These are phyloP conservation scores for Takashimella tepidaria DNA, from an alignment of 1,284 basidiomycete species.

Conservation along the genomic window DNA sequence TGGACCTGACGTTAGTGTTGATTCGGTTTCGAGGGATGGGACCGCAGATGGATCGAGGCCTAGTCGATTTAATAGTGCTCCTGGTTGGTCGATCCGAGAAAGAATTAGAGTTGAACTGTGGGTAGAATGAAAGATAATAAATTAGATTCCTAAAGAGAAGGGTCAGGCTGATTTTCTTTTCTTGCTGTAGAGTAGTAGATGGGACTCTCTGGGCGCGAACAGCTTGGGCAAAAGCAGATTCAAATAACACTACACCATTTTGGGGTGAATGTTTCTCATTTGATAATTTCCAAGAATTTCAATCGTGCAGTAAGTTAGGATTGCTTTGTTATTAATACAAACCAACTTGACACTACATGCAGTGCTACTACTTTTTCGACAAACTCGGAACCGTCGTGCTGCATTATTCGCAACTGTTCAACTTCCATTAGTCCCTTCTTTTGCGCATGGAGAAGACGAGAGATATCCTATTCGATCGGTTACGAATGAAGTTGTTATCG, in stretches of 20 bases:
- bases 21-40: background rate
- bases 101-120: slow-evolving; percentile 23
- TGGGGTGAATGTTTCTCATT: slow-evolving; percentile 30
- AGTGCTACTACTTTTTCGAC: slow-evolving; percentile 7
- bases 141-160: no score
- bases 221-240: slow-evolving; percentile 21
- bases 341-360: background rate
- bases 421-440: slow-evolving; percentile 21
- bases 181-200: background rate
- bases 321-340: no score
- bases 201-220: slow-evolving; percentile 18
- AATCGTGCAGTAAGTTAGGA: slow-evolving; percentile 22
- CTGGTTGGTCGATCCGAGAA: slow-evolving; percentile 24
- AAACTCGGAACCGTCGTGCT: slow-evolving; percentile 8
- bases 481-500: slow-evolving; percentile 17
- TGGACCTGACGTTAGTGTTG: slow-evolving; percentile 5
- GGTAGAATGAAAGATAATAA: no score
- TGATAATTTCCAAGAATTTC: slow-evolving; percentile 16
- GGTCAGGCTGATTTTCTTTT: no score
- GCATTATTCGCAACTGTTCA: slow-evolving; percentile 20
- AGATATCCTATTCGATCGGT: slow-evolving; percentile 25
- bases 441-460: slow-evolving; percentile 21
- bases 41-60: background rate
- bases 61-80: slow-evolving; percentile 2
- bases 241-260: slow-evolving; percentile 17